phyloP scores from a whole-genome alignment of 2,329 filamentous ascomycete species.

The Fusarium pseudoanthophilum region DNA sequence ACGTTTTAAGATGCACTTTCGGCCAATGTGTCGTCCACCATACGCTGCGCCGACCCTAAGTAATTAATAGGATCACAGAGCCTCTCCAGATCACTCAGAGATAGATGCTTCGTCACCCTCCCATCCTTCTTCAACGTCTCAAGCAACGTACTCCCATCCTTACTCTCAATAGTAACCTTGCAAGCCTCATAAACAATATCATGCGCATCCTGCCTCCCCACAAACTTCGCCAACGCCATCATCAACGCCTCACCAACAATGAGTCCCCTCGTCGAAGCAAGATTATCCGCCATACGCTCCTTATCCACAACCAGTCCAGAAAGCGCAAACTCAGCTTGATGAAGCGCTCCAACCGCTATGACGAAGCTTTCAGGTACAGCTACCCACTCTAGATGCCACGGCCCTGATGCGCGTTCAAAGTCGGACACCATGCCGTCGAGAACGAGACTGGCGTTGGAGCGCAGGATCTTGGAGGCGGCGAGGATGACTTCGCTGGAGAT shows the following conservation, averaged over 20 bases:
- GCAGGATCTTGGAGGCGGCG: constrained; percentile 63
- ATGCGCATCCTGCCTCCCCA: constrained; percentile 64
- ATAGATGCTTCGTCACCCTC: rapidly evolving
- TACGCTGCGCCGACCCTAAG: not conserved
- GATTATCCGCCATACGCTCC: constrained; percentile 60
- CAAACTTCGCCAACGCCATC: constrained; percentile 65
- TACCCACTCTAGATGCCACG: constrained; percentile 69
- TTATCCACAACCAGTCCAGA: constrained; percentile 62
- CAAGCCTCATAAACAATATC: constrained; percentile 67
- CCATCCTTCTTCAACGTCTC: not conserved
- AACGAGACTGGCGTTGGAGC: constrained; percentile 62
- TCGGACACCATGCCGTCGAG: constrained; percentile 68
- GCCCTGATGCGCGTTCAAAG: constrained; percentile 67
- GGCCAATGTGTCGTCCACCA: not conserved
- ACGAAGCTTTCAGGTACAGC: constrained; percentile 66
- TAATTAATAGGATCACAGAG: constrained; percentile 20
- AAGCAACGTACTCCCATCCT: not conserved
- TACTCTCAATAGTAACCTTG: constrained; percentile 19
- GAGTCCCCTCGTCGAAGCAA: constrained; percentile 61
- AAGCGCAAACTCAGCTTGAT: constrained; percentile 65
- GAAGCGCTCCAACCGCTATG: constrained; percentile 61
- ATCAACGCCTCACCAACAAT: constrained; percentile 70
- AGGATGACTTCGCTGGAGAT: constrained; percentile 67
- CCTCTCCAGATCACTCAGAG: not conserved
- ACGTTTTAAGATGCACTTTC: rapidly evolving